Base-by-base conservation (phyloP, 2,329 filamentous ascomycete genomes). In the Anthostomella pinea region DNA sequence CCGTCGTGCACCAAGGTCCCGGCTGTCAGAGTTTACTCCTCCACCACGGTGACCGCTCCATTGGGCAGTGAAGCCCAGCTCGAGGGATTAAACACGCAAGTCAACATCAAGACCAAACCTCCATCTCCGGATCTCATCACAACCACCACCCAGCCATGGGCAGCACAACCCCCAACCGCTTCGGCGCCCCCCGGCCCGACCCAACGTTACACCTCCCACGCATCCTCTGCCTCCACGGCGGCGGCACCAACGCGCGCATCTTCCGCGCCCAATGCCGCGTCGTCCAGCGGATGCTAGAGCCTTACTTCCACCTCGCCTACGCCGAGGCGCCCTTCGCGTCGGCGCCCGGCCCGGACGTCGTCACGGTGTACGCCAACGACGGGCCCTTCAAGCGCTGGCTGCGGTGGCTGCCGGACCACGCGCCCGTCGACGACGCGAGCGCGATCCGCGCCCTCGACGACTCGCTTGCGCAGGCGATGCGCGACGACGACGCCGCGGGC, bases 161-260 rank as follows among this genome's bases (percentile, higher is more conserved):
- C 29, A 31, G 29, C 19, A 31, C 10, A n/a, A n/a, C n/a, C n/a
- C n/a, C n/a, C n/a, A n/a, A n/a, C n/a, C n/a, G n/a, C 18, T 22
- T 21, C 29, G 10, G 10, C 8, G 6, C 15, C 40, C 23, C 25
- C 10, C 30, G 22, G 33, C 15, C 20, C 16, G 49, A 51, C 32
- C 10, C 41, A 23, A 57, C 51, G 18, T 37, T 53, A 33, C 39
- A 58, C 40, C 66, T 72, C 18, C 84, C 84, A 3, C 81, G 85
- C 41, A 79, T 90, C 49, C 80, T 90, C 49, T 89, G 84, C 63
- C 78, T 90, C n/a, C 85, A 90, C 60, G 85, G 85, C 57, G 85
- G 85, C 52, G 85, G 85, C 43, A 79, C 82, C 46, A 88, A 84
- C 53, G 80, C 73, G n/a, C 57, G 70, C 25, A 77, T 88, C 58